These are phyloP conservation scores for Vishniacozyma victoriae DNA, from an alignment of 768 basidiomycete genomes.

Conservation along the genomic window DNA sequence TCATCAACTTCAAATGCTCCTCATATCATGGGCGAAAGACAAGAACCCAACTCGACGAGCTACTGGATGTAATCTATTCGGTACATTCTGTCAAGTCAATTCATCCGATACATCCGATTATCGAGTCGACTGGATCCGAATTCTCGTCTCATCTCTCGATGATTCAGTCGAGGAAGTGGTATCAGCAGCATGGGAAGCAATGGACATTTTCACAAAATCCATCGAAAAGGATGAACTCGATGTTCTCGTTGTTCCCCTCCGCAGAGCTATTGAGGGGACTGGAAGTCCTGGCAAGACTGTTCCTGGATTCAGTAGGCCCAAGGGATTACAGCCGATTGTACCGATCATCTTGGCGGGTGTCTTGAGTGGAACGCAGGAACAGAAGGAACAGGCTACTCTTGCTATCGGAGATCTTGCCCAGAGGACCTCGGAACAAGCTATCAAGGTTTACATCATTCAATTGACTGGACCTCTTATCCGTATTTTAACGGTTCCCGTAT, in stretches of 20 bases:
- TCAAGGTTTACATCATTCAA: conserved; percentile 92
- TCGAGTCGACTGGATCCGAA: conserved; percentile 88
- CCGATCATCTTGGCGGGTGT: conserved; percentile 88
- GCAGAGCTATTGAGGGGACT: conserved; percentile 77
- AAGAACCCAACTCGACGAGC: conserved; percentile 65
- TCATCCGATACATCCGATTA: conserved; percentile 77
- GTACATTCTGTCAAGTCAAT: conserved; percentile 74
- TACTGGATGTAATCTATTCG: conserved; percentile 71
- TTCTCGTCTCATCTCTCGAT: conserved; percentile 74
- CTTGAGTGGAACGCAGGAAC: conserved; percentile 88
- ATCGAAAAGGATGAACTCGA: conserved; percentile 90
- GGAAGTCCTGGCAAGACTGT: conserved; percentile 71
- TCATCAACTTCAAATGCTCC: conserved; percentile 77
- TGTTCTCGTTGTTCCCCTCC: conserved; percentile 78
- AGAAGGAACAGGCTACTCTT: conserved; percentile 81
- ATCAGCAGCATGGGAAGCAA: conserved; percentile 70
- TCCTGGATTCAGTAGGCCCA: conserved; percentile 72
- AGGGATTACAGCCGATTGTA: conserved; percentile 75
- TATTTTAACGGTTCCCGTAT: conserved; percentile 68
- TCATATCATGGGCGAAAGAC: conserved; percentile 85
- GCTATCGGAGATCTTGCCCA: conserved; percentile 95
- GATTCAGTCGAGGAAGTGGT: conserved; percentile 58
- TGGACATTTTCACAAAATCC: conserved; percentile 83
- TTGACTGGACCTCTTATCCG: conserved; percentile 94
- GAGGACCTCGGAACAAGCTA: conserved; percentile 70